phyloP scores from a whole-genome alignment of 192 early-diverging fungal genomes.

The Dimargaris verticillata region DNA sequence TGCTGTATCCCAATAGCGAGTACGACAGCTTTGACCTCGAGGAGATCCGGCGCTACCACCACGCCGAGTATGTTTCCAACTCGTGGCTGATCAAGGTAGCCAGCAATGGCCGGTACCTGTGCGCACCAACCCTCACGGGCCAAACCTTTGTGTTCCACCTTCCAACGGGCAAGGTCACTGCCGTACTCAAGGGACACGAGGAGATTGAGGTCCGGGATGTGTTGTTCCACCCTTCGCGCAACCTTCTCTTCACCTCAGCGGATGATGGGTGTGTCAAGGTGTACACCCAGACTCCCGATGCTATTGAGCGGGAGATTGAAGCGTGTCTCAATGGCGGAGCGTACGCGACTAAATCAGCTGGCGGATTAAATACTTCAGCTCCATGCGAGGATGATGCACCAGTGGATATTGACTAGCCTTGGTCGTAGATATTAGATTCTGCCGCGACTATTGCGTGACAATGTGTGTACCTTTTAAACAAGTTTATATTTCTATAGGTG shows the following conservation, averaged over 20 bases:
- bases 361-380: no score
- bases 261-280: slow-evolving; percentile 61
- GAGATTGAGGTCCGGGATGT: slow-evolving; percentile 88
- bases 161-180: slow-evolving; percentile 54
- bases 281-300: slow-evolving; percentile 28
- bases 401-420: no score
- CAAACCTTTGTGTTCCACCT: slow-evolving; percentile 74
- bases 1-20: slow-evolving; percentile 59
- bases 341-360: no score
- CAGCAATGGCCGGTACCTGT: slow-evolving; percentile 73
- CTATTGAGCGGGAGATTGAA: background rate
- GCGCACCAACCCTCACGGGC: slow-evolving; percentile 79
- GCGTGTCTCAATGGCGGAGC: background rate
- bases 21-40: slow-evolving; percentile 59
- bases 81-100: slow-evolving; percentile 88
- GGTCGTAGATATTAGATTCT: background rate
- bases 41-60: slow-evolving; percentile 55
- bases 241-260: slow-evolving; percentile 64
- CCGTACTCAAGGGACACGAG: slow-evolving; percentile 61
- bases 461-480: no score
- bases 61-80: slow-evolving; percentile 75
- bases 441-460: no score
- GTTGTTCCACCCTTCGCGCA: slow-evolving; percentile 66
- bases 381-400: no score
- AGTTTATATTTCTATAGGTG: no score